A percentile compares a stretch with the other conserved stretches of the same genome.
phyloP scores from a whole-genome alignment of 192 early-diverging fungal species.

The Gigaspora rosea region DNA sequence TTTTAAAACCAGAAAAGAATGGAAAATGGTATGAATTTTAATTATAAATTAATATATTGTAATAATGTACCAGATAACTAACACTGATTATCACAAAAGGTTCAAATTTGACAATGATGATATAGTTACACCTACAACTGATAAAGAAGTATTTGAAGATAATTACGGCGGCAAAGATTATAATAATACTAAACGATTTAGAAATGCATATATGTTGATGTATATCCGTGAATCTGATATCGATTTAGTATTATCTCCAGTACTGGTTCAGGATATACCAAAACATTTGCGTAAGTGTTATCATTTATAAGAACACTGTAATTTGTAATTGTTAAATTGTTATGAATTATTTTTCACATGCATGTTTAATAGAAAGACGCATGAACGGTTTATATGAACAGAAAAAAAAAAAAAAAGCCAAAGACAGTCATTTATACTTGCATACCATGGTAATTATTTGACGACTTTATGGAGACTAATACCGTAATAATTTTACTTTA shows the following conservation, averaged over 20 bases:
- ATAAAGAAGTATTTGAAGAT: conserved; percentile 88
- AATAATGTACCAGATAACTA: background rate
- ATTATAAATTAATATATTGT: background rate
- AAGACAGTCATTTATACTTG: conserved; percentile 70
- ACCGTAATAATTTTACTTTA: too few species aligned
- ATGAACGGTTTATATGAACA: conserved; percentile 60
- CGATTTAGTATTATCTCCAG: conserved; percentile 67
- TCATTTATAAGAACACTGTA: too few species aligned
- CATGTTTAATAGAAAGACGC: conserved; percentile 38
- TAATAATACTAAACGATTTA: conserved; percentile 72
- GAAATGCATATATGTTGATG: conserved; percentile 99
- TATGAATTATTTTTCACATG: background rate
- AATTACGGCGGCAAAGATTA: conserved; percentile 85
- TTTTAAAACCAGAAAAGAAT: conserved; percentile 78
- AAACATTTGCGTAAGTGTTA: conserved; percentile 64
- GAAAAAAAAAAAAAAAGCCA: conserved; percentile 63
- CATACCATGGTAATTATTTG: conserved; percentile 53
- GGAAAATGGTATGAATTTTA: conserved; percentile 67
- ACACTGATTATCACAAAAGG: conserved; percentile 64
- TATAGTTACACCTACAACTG: conserved; percentile 75
- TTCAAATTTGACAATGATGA: conserved; percentile 99
- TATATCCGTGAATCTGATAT: conserved; percentile 84
- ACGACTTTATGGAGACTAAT: background rate
- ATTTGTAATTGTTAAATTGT: background rate
- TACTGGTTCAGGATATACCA: conserved; percentile 75